Evolutionary conservation across 2,329 filamentous ascomycete species (phyloP), one percentile per base, ranked within the genome.

Genomic region (Exophiala aquamarina): DNA sequence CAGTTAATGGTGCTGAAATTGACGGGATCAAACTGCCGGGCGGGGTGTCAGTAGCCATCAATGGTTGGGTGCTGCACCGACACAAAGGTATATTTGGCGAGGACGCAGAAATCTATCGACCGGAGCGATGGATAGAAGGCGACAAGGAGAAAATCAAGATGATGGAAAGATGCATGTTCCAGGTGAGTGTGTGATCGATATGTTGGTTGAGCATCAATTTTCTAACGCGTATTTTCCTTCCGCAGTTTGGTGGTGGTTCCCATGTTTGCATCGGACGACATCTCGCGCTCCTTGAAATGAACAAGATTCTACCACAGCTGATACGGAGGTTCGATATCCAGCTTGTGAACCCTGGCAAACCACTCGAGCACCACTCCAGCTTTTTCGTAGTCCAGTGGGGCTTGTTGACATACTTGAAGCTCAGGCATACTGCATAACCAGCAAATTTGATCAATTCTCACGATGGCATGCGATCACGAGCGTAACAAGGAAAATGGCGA

Each of bases 331-430:
- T 75, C 57, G 66, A 75, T 35, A 74, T 82, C 52, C 66, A 76
- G 59, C 66, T 81, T 19, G 70, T 73, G n/a, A 67, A 76, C 47
- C 76, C 76, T 0, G 67, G 69, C 8, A 67, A 72, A 33, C 69
- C 73, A 41, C 66, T 81, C 55, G 71, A 70, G 49, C 75, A 76
- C n/a, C 72, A 76, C 44, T 73, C 77, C 15, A 79, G 76, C 3
- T 82, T 81, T 62, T 82, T 83, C 56, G 78, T 82, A 8, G 77
- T 81, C 8, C 79, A 82, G 61, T 68, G 74, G 40, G 78, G 79
- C 1, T 58, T 82, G 50, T 70, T 79, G 38, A 77, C 81, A 38
- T 77, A 69, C 56, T 67, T 76, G 47, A 68, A 67, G 65, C 42
- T 49, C 37, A 63, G 57, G 66, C 50, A 47, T 20, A 52, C 48